Base-by-base conservation (phyloP, 148 eudicot species). In the Heliamphora exappendiculata region DNA sequence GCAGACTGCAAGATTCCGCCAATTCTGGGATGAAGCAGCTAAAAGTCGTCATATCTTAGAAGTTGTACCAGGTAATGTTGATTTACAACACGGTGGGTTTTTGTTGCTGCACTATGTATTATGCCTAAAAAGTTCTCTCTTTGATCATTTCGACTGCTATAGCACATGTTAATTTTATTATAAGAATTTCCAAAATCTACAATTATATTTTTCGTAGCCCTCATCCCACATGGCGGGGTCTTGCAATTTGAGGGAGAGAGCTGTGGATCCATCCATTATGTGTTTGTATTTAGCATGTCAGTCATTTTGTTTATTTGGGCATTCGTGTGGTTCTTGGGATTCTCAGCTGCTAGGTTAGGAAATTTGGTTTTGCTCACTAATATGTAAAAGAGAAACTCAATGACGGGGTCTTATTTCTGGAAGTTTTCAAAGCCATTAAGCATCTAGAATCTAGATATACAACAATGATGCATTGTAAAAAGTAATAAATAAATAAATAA, bases 21-120 rank as follows among this genome's bases (percentile, higher is more conserved):
- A 96, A 81, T 96, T 93, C 76, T 96, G 99, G 99, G 99, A 96
- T 74, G 99, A 96, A 89, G 97, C 99, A 31, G 90, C 97, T 59
- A 96, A 93, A 85, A 88, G 72, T 85, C 94, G 95, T 71, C 93
- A 96, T 75, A 82, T 93, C 33, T 80, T 96, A 41, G 99, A 96
- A 78, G 91, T 81, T 68, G 96, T 93, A 67, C 97, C 99, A 80
- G 98, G 99, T 96, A 82, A 57, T 58, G 34, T 42, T 24, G 33
- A 60, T 53, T 39, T 53, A 20, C 77, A 64, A 8, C 36, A 16
- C 37, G 9, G 53, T 41, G 67, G 57, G 10, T 1, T 60, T 16
- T n/a, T 47, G 58, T 31, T 73, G 53, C 26, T 29, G 29, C 9
- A 12, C 42, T 28, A 42, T 29, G 58, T 33, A 20, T 49, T 53